A percentile compares a stretch with the other conserved stretches of the same genome.
Evolutionary conservation across 345 rosid genomes (phyloP).

Genomic region (Populus euphratica): DNA sequence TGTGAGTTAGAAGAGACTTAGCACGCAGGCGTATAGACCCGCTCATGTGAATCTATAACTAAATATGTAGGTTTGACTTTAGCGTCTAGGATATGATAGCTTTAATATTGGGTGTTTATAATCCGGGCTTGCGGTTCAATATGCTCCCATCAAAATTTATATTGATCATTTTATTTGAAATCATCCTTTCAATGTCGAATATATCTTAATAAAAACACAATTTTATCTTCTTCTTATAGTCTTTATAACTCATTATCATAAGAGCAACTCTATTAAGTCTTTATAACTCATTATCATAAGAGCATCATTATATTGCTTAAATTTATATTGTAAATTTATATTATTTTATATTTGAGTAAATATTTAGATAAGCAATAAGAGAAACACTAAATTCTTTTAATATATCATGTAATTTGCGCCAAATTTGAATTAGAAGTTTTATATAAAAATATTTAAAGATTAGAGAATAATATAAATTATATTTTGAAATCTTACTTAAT

Average conservation of each 20-base stretch:
- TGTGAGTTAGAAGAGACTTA: no score
- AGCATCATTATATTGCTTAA: no score
- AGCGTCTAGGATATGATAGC: rapidly evolving
- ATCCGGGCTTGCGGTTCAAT: rapidly evolving
- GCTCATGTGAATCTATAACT: rapidly evolving
- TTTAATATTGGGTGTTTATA: rapidly evolving
- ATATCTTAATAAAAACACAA: no score
- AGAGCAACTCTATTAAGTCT: rapidly evolving
- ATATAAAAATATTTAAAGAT: no score
- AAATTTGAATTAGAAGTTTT: no score
- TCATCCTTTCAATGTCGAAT: rapidly evolving
- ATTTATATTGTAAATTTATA: rapidly evolving
- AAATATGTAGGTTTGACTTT: rapidly evolving
- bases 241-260: rapidly evolving
- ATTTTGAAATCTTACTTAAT: no score
- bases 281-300: rapidly evolving
- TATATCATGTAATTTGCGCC: no score
- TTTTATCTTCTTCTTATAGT: rapidly evolving
- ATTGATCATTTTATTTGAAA: rapidly evolving
- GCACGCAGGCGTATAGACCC: rapidly evolving
- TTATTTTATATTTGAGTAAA: no score
- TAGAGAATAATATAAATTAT: no score
- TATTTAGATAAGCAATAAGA: no score
- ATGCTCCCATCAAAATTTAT: rapidly evolving
- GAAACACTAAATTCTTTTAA: no score